Evolutionary conservation across 345 rosid species (phyloP).

Genomic region (Dimocarpus longan): DNA sequence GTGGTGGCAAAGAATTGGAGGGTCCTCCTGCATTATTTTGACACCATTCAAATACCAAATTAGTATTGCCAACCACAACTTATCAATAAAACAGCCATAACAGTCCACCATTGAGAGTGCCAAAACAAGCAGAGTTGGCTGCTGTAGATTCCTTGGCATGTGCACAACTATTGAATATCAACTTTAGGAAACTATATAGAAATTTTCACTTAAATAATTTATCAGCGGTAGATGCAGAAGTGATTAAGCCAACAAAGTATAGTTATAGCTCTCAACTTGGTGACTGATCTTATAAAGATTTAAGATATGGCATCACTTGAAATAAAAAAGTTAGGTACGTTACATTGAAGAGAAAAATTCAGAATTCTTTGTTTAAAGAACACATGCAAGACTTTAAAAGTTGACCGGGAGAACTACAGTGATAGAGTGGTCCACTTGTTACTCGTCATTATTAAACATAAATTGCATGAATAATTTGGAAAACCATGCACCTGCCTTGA

Average conservation of each 20-base stretch:
- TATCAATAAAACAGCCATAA: neutral
- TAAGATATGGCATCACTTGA: no score
- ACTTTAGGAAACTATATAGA: no score
- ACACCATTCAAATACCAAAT: neutral
- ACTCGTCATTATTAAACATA: neutral
- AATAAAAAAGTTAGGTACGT: no score
- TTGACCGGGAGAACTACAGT: neutral
- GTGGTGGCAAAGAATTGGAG: conserved; percentile 44
- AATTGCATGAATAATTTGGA: conserved; percentile 1
- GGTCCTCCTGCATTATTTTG: conserved; percentile 50
- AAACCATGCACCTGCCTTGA: conserved; percentile 14
- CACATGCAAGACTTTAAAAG: neutral
- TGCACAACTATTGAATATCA: neutral
- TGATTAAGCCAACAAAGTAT: neutral
- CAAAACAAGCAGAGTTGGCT: neutral
- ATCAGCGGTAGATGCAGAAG: neutral
- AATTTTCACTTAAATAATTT: no score
- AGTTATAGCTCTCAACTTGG: neutral
- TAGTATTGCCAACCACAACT: neutral
- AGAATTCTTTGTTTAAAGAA: neutral
- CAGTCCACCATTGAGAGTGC: neutral
- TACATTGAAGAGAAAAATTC: neutral
- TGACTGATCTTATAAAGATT: no score
- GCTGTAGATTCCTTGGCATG: neutral
- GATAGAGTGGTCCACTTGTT: conserved; percentile 27